phyloP scores from a whole-genome alignment of 2,329 filamentous ascomycete genomes.

The Ascochyta pisi region DNA sequence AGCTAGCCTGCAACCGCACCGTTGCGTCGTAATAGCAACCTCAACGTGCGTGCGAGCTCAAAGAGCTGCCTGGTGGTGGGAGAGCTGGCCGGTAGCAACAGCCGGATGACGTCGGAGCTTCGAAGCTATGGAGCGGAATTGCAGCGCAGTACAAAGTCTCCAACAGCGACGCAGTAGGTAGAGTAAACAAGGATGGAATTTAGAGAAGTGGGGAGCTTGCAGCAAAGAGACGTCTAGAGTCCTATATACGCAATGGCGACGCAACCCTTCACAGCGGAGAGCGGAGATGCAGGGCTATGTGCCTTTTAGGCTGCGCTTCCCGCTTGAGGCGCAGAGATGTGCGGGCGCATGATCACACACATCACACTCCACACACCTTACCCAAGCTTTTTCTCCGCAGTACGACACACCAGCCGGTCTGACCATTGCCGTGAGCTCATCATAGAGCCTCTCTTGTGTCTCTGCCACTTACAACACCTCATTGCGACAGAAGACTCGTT shows the following conservation, averaged over 20 bases:
- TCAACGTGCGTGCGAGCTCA: constrained; percentile 10
- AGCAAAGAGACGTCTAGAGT: constrained; percentile 9
- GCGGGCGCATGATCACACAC: constrained; percentile 29
- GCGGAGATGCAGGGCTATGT: constrained; percentile 25
- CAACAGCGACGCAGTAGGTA: neutral
- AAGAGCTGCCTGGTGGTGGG: constrained; percentile 1
- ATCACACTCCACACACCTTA: constrained; percentile 9
- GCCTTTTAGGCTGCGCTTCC: constrained; percentile 10
- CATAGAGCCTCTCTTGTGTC: neutral
- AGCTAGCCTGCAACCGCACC: neutral
- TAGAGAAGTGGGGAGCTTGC: neutral
- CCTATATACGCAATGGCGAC: constrained; percentile 22
- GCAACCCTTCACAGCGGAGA: constrained; percentile 16
- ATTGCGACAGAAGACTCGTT: neutral
- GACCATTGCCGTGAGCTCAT: constrained; percentile 17
- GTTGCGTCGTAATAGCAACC: neutral
- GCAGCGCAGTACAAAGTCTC: constrained; percentile 1
- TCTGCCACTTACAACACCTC: neutral
- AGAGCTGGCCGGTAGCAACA: constrained; percentile 2
- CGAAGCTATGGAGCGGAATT: constrained; percentile 2
- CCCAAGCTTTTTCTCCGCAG: constrained; percentile 19
- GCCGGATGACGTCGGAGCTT: constrained; percentile 8
- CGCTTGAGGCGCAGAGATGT: constrained; percentile 24
- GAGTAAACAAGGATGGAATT: neutral
- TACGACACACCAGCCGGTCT: constrained; percentile 17